Conservation (phyloP, 2,329 filamentous ascomycete species). For the Xylariales sp. region DNA sequence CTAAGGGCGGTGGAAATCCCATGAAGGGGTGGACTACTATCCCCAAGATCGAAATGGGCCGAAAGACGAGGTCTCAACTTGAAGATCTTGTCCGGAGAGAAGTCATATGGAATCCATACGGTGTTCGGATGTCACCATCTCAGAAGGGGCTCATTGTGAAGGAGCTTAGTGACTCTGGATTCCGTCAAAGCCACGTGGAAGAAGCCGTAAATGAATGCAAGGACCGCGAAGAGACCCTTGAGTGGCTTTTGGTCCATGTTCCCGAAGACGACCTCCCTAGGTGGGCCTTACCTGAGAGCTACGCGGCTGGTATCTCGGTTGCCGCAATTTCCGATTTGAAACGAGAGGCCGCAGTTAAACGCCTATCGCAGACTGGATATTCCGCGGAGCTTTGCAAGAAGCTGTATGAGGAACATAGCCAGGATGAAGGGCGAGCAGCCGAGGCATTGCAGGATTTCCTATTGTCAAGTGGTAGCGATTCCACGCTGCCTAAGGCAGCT, state of each 20-base stretch:
- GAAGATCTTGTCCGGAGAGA: conserved; percentile 82
- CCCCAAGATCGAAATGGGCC: conserved; percentile 93
- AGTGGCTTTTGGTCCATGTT: conserved; percentile 97
- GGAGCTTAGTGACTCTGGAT: conserved; percentile 82
- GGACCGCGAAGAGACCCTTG: conserved; percentile 89
- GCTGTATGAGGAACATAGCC: conserved; percentile 74
- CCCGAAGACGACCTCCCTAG: conserved; percentile 95
- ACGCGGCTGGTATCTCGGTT: conserved; percentile 89
- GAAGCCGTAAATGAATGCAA: conserved; percentile 90
- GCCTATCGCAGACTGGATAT: conserved; percentile 85
- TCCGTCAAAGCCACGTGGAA: conserved; percentile 87
- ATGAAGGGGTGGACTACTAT: conserved; percentile 85
- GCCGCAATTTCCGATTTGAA: conserved; percentile 80
- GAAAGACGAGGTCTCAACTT: conserved; percentile 79
- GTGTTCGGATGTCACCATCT: conserved; percentile 69
- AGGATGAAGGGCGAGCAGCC: conserved; percentile 81
- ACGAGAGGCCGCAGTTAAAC: conserved; percentile 83
- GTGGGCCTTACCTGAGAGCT: conserved; percentile 92
- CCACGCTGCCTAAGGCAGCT: conserved; percentile 46
- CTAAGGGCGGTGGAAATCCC: conserved; percentile 54
- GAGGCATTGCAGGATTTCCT: conserved; percentile 81
- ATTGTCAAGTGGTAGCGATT: conserved; percentile 58
- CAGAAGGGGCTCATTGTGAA: conserved; percentile 72
- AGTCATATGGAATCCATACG: conserved; percentile 88
- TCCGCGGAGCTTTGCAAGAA: conserved; percentile 84